A percentile compares a stretch with the other conserved stretches of the same genome.
These are phyloP conservation scores for Colletotrichum sp. DNA, from an alignment of 2,329 filamentous ascomycete genomes.

Conservation along the genomic window DNA sequence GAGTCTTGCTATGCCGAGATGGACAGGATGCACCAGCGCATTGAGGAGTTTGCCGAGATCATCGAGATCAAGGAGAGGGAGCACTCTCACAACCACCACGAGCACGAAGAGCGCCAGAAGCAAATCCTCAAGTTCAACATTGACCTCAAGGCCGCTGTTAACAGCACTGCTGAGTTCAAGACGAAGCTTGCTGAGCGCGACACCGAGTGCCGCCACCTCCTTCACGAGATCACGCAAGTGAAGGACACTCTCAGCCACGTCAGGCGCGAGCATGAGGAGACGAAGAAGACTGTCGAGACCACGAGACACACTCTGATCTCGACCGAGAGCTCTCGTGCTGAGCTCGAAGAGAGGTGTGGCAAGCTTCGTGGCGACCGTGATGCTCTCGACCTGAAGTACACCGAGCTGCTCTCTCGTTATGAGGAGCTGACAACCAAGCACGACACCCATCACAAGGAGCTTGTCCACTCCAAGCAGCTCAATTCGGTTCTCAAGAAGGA, in stretches of 20 bases:
- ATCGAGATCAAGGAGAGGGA: constrained; percentile 9
- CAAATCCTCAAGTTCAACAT: background rate
- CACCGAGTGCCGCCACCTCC: background rate
- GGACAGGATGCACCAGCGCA: constrained; percentile 4
- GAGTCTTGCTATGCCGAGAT: constrained; percentile 10
- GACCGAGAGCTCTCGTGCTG: background rate
- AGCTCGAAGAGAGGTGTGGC: background rate
- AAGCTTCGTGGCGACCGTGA: constrained; percentile 8
- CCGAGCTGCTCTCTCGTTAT: background rate
- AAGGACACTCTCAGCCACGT: constrained; percentile 1
- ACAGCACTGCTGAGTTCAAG: constrained; percentile 1
- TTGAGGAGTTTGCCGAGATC: constrained; percentile 3
- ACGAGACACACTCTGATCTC: background rate
- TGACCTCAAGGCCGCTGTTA: background rate
- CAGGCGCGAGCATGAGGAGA: constrained; percentile 4
- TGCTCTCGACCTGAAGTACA: background rate
- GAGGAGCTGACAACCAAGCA: background rate
- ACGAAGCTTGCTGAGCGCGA: constrained; percentile 1
- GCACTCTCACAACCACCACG: background rate
- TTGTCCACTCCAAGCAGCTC: background rate
- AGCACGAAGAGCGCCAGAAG: constrained; percentile 9
- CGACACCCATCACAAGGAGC: background rate
- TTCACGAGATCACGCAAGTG: background rate
- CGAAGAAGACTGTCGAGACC: background rate
- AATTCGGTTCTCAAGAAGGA: background rate